A percentile compares a stretch with the other conserved stretches of the same genome.
Conservation (phyloP, 768 basidiomycete genomes). For the Pulveroboletus sp. region DNA sequence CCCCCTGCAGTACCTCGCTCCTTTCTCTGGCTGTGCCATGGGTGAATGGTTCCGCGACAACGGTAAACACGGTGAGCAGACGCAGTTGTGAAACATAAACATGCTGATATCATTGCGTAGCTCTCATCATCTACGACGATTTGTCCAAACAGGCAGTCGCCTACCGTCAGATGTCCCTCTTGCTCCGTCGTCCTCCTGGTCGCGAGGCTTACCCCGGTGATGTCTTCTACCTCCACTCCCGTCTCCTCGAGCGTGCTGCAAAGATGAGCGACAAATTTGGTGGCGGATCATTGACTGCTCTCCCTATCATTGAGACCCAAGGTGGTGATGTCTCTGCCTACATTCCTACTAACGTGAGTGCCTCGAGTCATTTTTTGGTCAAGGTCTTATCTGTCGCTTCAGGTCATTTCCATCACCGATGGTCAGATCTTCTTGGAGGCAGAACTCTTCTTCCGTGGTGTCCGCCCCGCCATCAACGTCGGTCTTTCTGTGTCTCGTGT, state of each 20-base stretch:
- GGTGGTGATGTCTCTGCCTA: slow-evolving; percentile 99
- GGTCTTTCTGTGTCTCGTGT: slow-evolving; percentile 99
- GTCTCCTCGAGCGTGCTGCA: slow-evolving; percentile 99
- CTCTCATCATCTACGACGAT: slow-evolving; percentile 99
- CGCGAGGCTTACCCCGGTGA: slow-evolving; percentile 99
- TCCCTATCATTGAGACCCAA: slow-evolving; percentile 99
- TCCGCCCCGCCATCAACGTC: slow-evolving; percentile 99
- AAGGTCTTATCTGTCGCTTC: slow-evolving; percentile 6
- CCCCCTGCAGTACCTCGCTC: slow-evolving; percentile 98
- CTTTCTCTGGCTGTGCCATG: slow-evolving; percentile 99
- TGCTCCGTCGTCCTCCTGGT: slow-evolving; percentile 99
- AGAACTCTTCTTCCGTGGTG: slow-evolving; percentile 99
- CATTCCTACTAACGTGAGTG: slow-evolving; percentile 84
- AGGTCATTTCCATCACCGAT: slow-evolving; percentile 99
- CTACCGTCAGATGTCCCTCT: slow-evolving; percentile 99
- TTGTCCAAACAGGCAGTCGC: slow-evolving; percentile 99
- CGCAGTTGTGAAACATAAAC: neutral
- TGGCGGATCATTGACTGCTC: slow-evolving; percentile 96
- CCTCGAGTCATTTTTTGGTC: neutral
- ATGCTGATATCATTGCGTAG: slow-evolving; percentile 35
- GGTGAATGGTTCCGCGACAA: slow-evolving; percentile 99
- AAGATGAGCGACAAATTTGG: slow-evolving; percentile 99
- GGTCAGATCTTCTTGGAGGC: slow-evolving; percentile 99
- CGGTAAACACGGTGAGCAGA: slow-evolving; percentile 88
- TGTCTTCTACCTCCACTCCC: slow-evolving; percentile 99